Evolutionary conservation across 1,139 yeast species (phyloP), one percentile per base, ranked within the genome.

Genomic region (Martiniozyma asiatica): DNA sequence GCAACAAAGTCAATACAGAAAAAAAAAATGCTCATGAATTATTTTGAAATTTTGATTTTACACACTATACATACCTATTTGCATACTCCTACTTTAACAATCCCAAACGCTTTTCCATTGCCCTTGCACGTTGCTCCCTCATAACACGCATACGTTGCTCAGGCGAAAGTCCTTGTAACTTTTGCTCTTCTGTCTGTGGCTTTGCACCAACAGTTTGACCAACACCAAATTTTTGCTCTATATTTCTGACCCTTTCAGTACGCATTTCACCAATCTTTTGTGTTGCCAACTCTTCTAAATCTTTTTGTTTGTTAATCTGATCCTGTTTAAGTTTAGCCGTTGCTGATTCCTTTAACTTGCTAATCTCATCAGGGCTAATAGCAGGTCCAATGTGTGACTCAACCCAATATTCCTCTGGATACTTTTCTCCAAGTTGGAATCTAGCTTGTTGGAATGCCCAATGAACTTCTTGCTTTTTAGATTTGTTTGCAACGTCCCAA

Each of bases 121-220:
- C 99, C 37, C 97, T 65, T 0, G 97, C 97, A 33, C 98, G 61
- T 48, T 89, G 87, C 46, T 89, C 98, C 38, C 98, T 68, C 78
- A 87, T 85, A 20, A 89, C 56, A 46, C 75, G 68, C 65, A 65
- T 64, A 46, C 71, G 67, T 41, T 87, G 95, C 24, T 75, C 82
- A 1, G 77, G 87, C 8, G 67, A 59, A 33, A 77, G 50, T 6
- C 46, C 36, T 25, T 41, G 40, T 26, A 54, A 27, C 24, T 52
- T 47, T 11, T 38, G 39, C 25, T 49, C 50, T 29, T 47, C 49
- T 2, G 47, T 37, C 8, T 22, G 26, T n/a, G 24, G 11, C 3
- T 34, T 31, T 9, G 40, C 34, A 2, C 37, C 38, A 11, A 43
- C 22, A 4, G 33, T 25, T 25, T 34, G 41, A 8, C 49, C 47